phyloP scores from a whole-genome alignment of 2,329 filamentous ascomycete species.

The Fonsecaea nubica region DNA sequence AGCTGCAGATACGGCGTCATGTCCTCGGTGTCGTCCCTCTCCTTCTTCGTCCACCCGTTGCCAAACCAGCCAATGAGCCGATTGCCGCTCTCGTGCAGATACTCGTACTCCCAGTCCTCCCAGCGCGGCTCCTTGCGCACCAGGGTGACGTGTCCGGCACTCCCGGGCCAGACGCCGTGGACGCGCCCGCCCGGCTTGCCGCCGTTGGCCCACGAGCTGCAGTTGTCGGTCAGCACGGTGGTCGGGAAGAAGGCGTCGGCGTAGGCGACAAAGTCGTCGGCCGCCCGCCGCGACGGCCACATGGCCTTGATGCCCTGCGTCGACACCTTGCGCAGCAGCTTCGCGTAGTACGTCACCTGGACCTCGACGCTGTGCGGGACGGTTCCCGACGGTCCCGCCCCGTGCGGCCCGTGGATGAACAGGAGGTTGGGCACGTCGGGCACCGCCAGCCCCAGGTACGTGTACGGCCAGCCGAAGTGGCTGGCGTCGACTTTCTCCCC shows the following conservation, averaged over 20 bases:
- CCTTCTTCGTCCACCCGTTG: conserved; percentile 35
- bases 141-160: conserved; percentile 34
- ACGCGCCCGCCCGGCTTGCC: conserved; percentile 32
- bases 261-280: conserved; percentile 70
- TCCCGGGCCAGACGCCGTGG: conserved; percentile 36
- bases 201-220: conserved; percentile 37
- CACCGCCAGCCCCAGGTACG: conserved; percentile 50
- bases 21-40: conserved; percentile 29
- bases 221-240: conserved; percentile 52
- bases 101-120: conserved; percentile 38
- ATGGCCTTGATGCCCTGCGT: conserved; percentile 71
- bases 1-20: conserved; percentile 33
- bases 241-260: conserved; percentile 62
- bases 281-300: conserved; percentile 61
- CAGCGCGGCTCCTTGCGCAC: conserved; percentile 34
- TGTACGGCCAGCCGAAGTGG: conserved; percentile 42
- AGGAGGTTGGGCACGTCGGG: conserved; percentile 55
- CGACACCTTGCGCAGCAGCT: conserved; percentile 70
- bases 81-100: conserved; percentile 27
- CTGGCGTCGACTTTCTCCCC: conserved; percentile 45
- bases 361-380: conserved; percentile 72
- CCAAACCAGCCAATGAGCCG: conserved; percentile 31
- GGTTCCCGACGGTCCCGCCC: conserved; percentile 65
- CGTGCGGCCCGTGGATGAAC: conserved; percentile 50
- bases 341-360: conserved; percentile 69